Evolutionary conservation across 176 grass and related monocot genomes (phyloP).

Genomic region (maize (Zea mays)): DNA sequence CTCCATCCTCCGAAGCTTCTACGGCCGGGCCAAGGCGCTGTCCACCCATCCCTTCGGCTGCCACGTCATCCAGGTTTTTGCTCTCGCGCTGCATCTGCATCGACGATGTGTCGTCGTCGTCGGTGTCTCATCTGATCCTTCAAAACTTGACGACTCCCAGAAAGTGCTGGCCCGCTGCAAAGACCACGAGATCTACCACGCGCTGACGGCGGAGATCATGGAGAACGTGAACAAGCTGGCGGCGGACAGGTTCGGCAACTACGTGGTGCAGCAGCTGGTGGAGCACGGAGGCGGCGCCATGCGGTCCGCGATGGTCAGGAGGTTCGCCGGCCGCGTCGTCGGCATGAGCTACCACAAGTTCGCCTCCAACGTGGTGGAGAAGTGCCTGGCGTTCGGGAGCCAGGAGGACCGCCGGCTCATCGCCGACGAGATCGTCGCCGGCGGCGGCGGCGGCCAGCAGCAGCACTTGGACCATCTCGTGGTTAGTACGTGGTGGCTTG

Average conservation of each 20-base stretch:
- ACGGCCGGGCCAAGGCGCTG: slow-evolving; percentile 22
- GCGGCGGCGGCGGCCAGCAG: not conserved
- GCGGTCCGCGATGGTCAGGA: slow-evolving; percentile 33
- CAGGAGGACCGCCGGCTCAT: slow-evolving; percentile 35
- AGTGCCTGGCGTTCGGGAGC: slow-evolving; percentile 41
- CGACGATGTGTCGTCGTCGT: too few relatives aligned
- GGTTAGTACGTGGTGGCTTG: slow-evolving; percentile 16
- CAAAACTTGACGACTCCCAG: slow-evolving; percentile 1
- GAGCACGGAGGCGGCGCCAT: slow-evolving; percentile 43
- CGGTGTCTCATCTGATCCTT: too few relatives aligned
- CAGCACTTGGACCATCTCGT: slow-evolving; percentile 29
- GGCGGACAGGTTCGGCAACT: slow-evolving; percentile 50
- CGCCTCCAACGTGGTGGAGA: slow-evolving; percentile 59
- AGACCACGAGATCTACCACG: slow-evolving; percentile 24
- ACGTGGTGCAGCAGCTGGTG: slow-evolving; percentile 57
- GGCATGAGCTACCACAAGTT: slow-evolving; percentile 55
- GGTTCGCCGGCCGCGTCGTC: slow-evolving; percentile 36
- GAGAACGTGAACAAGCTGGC: slow-evolving; percentile 34
- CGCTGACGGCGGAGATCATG: slow-evolving; percentile 31
- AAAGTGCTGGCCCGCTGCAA: slow-evolving; percentile 41
- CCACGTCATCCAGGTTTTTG: slow-evolving; percentile 59
- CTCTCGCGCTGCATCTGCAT: too few relatives aligned
- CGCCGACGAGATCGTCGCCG: slow-evolving; percentile 43
- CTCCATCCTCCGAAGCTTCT: slow-evolving; percentile 44
- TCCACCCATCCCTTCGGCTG: slow-evolving; percentile 49